Evolutionary conservation across 140 eudicot genomes (phyloP).

Genomic region (Bidens hawaiensis): DNA sequence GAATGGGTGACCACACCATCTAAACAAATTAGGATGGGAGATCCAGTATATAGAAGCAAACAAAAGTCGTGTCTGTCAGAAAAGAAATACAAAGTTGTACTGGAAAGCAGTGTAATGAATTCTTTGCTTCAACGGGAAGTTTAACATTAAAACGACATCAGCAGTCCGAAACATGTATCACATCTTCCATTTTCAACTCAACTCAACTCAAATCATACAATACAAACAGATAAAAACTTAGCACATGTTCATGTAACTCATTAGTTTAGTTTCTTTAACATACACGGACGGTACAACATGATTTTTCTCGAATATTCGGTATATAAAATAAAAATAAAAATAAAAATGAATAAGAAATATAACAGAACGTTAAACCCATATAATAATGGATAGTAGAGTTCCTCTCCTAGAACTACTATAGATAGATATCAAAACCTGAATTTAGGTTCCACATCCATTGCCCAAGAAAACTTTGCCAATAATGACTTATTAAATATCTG

Average conservation of each 20-base stretch:
- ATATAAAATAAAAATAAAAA: not conserved
- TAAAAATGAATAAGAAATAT: slow-evolving; percentile 9
- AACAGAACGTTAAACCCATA: slow-evolving; percentile 14
- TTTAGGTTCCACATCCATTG: slow-evolving; percentile 91
- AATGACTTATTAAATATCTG: slow-evolving; percentile 97
- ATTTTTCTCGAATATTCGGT: slow-evolving; percentile 17
- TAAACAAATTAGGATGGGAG: no score
- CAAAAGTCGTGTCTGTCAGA: no score
- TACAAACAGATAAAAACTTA: not conserved
- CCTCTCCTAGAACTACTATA: slow-evolving; percentile 22
- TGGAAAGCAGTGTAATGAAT: no score
- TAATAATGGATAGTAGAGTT: slow-evolving; percentile 22
- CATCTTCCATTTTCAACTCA: slow-evolving; percentile 2
- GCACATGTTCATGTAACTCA: slow-evolving; percentile 24
- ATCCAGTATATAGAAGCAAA: no score
- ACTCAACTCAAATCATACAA: slow-evolving; percentile 1
- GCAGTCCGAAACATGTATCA: not conserved
- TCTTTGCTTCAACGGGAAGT: not conserved
- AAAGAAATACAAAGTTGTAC: no score
- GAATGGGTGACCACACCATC: no score
- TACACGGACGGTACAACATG: slow-evolving; percentile 31
- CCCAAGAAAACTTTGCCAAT: slow-evolving; percentile 93
- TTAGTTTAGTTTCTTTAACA: slow-evolving; percentile 20
- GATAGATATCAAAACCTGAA: slow-evolving; percentile 68
- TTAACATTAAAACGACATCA: not conserved